Evolutionary conservation across 257 asterid species (phyloP).

Genomic region (Przewalskia tangutica): DNA sequence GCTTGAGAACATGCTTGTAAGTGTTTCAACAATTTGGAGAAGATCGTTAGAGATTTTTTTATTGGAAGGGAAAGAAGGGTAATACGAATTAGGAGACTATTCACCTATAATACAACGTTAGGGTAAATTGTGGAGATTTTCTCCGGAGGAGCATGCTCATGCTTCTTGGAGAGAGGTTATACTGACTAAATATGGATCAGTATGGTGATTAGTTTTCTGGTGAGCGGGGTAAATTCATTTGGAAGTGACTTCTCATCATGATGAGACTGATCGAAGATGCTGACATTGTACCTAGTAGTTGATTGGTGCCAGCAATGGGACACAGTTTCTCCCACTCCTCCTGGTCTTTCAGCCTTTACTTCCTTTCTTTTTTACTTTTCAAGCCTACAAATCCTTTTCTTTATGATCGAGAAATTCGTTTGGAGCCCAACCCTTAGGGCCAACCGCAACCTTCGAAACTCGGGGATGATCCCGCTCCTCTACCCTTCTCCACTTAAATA

Average conservation of each 20-base stretch:
- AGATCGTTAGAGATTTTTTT: neutral
- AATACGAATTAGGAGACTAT: neutral
- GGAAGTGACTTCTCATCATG: neutral
- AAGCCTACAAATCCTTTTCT: neutral
- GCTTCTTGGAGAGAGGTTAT: neutral
- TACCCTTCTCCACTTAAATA: neutral
- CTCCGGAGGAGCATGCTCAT: neutral
- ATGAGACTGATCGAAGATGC: neutral
- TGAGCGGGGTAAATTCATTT: neutral
- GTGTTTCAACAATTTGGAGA: too few species aligned
- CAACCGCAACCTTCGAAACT: neutral
- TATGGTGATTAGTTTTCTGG: neutral
- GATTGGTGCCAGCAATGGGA: neutral
- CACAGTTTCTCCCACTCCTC: neutral
- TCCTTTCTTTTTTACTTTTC: neutral
- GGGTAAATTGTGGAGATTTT: neutral
- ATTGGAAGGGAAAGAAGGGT: neutral
- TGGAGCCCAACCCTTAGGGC: neutral
- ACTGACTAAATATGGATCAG: neutral
- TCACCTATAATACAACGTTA: neutral
- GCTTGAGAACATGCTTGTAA: too few species aligned
- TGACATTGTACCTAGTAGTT: neutral
- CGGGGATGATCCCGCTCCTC: neutral
- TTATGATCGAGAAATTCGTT: neutral
- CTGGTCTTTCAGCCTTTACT: neutral